phyloP scores from a whole-genome alignment of 208 protist species.

The Acanthamoeba divionensis region DNA sequence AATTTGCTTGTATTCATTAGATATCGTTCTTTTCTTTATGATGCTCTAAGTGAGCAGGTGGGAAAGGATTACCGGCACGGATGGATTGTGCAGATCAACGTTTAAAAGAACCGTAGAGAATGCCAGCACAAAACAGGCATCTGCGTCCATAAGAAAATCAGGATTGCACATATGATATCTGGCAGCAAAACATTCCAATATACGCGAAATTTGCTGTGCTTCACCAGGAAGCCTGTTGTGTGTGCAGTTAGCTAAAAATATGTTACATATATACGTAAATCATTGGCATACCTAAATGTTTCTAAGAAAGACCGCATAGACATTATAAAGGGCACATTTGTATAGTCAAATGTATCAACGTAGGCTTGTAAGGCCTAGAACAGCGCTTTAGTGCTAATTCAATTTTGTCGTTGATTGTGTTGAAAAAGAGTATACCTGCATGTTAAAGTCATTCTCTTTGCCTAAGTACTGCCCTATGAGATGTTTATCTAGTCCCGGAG shows the following conservation, averaged over 20 bases:
- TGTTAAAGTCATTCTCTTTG: not conserved
- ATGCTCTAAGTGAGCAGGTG: not conserved
- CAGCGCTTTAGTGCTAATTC: not conserved
- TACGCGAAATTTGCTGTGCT: constrained; percentile 54
- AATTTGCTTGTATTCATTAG: too few species aligned
- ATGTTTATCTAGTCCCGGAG: constrained; percentile 9
- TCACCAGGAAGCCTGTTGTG: constrained; percentile 62
- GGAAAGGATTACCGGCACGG: not conserved
- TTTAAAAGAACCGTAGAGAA: constrained; percentile 66
- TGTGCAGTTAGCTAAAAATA: not conserved
- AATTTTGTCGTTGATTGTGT: not conserved
- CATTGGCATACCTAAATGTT: not conserved
- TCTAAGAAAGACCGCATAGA: constrained; percentile 28
- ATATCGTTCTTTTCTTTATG: too few species aligned
- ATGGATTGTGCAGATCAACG: constrained; percentile 54
- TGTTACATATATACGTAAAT: not conserved
- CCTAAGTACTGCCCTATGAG: not conserved
- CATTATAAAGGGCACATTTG: not conserved
- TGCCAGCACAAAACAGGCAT: constrained; percentile 54
- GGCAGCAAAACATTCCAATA: constrained; percentile 54
- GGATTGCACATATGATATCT: not conserved
- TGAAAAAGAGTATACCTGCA: not conserved
- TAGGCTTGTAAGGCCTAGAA: constrained; percentile 35
- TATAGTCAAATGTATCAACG: constrained; percentile 24
- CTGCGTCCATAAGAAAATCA: constrained; percentile 4